Evolutionary conservation across 352 stramenopile species (phyloP).

Genomic region (Globisporangium parvum): DNA sequence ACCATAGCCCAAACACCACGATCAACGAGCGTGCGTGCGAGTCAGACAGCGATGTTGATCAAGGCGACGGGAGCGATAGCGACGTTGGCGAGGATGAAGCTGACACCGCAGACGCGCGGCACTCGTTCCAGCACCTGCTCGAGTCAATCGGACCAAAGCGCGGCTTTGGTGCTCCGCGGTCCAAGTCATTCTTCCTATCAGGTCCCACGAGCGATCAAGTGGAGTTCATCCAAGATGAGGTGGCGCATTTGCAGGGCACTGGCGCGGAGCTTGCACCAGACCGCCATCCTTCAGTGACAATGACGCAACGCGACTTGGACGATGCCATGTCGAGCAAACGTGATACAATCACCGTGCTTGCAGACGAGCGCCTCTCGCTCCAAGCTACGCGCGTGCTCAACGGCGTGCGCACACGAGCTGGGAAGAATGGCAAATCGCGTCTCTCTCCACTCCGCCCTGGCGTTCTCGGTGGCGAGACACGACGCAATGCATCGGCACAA

Average conservation of each 20-base stretch:
- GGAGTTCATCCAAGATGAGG: slow-evolving; percentile 15
- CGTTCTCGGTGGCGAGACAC: background rate
- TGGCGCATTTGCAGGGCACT: slow-evolving; percentile 4
- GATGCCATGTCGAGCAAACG: background rate
- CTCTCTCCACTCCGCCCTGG: slow-evolving; percentile 5
- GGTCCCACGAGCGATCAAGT: slow-evolving; percentile 12
- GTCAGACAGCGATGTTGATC: background rate
- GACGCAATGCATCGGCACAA: background rate
- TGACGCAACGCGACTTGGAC: background rate
- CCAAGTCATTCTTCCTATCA: slow-evolving; percentile 14
- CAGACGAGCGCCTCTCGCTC: slow-evolving; percentile 1
- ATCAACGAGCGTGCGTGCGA: background rate
- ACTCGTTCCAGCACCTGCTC: slow-evolving; percentile 48
- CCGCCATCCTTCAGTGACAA: background rate
- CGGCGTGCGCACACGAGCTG: background rate
- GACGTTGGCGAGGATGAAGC: background rate
- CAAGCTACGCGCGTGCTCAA: background rate
- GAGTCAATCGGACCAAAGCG: slow-evolving; percentile 23
- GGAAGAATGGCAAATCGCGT: background rate
- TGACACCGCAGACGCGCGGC: slow-evolving; percentile 11
- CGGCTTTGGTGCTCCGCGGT: slow-evolving; percentile 1
- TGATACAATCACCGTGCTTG: background rate
- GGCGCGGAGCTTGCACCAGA: slow-evolving; percentile 1
- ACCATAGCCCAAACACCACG: background rate
- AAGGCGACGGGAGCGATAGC: slow-evolving; percentile 7